Conservation (phyloP, 2,329 filamentous ascomycete genomes). For the Cladophialophora bantiana region DNA sequence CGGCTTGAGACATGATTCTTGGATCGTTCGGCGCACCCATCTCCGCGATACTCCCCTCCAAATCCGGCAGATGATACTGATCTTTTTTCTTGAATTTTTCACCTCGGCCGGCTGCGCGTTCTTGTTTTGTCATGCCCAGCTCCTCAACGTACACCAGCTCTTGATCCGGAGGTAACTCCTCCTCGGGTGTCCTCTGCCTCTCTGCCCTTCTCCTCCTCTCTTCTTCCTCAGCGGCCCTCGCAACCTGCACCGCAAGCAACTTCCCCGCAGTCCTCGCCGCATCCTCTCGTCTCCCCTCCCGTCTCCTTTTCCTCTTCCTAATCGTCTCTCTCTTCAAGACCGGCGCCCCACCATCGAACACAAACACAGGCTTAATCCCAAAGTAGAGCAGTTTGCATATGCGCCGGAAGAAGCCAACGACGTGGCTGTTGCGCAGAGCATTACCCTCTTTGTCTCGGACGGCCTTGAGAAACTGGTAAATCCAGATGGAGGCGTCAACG, state of each 20-base stretch:
- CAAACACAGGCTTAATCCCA: slow-evolving; percentile 94
- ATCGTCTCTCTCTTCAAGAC: slow-evolving; percentile 91
- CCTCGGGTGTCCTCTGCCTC: slow-evolving; percentile 55
- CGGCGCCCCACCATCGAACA: slow-evolving; percentile 96
- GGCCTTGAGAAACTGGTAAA: slow-evolving; percentile 98
- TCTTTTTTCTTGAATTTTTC: slow-evolving; percentile 81
- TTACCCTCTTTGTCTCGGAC: slow-evolving; percentile 99
- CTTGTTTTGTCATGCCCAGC: slow-evolving; percentile 76
- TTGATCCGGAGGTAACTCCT: slow-evolving; percentile 70
- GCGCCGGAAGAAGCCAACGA: slow-evolving; percentile 96
- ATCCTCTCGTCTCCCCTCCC: slow-evolving; percentile 92
- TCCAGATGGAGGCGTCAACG: slow-evolving; percentile 98
- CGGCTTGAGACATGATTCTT: slow-evolving; percentile 93
- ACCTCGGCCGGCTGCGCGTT: slow-evolving; percentile 71
- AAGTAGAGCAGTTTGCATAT: slow-evolving; percentile 98
- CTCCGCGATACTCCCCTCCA: slow-evolving; percentile 76
- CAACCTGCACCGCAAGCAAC: slow-evolving; percentile 91
- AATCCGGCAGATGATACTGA: slow-evolving; percentile 90
- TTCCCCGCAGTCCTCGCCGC: slow-evolving; percentile 89
- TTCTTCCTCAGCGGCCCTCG: slow-evolving; percentile 86
- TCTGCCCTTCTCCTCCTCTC: slow-evolving; percentile 66
- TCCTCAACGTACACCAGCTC: slow-evolving; percentile 92
- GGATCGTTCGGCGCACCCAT: slow-evolving; percentile 94
- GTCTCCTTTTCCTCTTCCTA: slow-evolving; percentile 73
- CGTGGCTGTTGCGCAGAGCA: slow-evolving; percentile 90